Evolutionary conservation across 345 rosid species (phyloP).

Genomic region (Ceriops tagal): DNA sequence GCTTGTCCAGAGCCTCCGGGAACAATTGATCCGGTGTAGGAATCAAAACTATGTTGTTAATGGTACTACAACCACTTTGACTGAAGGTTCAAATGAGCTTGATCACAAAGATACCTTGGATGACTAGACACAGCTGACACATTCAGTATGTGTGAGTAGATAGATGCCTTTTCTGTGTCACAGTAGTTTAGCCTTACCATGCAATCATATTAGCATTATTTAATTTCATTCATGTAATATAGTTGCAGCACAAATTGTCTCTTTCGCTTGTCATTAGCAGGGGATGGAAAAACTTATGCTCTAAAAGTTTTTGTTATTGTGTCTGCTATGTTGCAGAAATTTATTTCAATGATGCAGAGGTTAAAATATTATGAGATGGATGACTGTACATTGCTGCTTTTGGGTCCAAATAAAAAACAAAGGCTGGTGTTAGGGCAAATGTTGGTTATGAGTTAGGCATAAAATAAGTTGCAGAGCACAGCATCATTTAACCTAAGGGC

Average conservation of each 20-base stretch:
- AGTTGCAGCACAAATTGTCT: background rate
- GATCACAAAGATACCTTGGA: constrained; percentile 42
- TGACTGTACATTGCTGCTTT: background rate
- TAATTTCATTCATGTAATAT: constrained; percentile 4
- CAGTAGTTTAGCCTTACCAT: background rate
- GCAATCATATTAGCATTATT: constrained; percentile 1
- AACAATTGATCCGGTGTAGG: constrained; percentile 54
- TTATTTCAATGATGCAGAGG: background rate
- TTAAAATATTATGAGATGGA: background rate
- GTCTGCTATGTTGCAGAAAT: background rate
- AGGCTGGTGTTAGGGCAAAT: background rate
- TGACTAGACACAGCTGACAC: constrained; percentile 28
- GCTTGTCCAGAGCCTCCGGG: constrained; percentile 47
- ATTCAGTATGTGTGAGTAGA: constrained; percentile 25
- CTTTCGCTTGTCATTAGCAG: background rate
- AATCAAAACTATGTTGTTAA: constrained; percentile 35
- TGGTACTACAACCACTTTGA: constrained; percentile 31
- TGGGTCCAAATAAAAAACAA: background rate
- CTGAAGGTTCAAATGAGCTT: constrained; percentile 44
- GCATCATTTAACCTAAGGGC: background rate
- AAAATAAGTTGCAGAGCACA: background rate
- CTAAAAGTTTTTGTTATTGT: background rate
- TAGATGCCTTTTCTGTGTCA: constrained; percentile 1
- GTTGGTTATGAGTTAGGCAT: background rate
- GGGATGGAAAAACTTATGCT: background rate